Evolutionary conservation across 2,329 filamentous ascomycete species (phyloP).

Genomic region (Fusarium metavorans): DNA sequence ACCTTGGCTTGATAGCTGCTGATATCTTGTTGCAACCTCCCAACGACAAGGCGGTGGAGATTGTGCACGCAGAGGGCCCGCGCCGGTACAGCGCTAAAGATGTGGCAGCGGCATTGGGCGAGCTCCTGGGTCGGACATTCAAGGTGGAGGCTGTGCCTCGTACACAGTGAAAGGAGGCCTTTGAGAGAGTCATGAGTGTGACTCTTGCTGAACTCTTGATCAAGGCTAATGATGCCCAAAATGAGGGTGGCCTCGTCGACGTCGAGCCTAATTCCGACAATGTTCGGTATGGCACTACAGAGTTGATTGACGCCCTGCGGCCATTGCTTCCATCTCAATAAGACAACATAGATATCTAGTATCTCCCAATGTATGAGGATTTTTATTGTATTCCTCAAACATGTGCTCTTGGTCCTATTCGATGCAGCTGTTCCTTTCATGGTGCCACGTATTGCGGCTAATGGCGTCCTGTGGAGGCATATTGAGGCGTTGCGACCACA

Average conservation of each 20-base stretch:
- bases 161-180: background rate
- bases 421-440: too few species aligned
- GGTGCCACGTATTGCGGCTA: background rate
- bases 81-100: background rate
- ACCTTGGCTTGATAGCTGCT: background rate
- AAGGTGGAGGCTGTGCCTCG: background rate
- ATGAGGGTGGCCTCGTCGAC: background rate
- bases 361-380: background rate
- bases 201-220: background rate
- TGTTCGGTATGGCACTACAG: background rate
- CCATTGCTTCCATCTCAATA: background rate
- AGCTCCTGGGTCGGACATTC: background rate
- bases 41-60: background rate
- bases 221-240: background rate
- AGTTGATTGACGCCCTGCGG: background rate
- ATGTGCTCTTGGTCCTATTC: background rate
- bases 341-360: background rate
- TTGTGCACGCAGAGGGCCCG: background rate
- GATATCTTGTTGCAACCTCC: background rate
- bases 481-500: background rate
- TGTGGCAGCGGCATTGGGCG: background rate
- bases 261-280: background rate
- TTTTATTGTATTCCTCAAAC: background rate
- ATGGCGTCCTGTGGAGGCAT: background rate
- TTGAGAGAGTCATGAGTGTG: background rate